These are phyloP conservation scores for Coniochaeta sp. DNA, from an alignment of 2,329 filamentous ascomycete genomes.

Conservation along the genomic window DNA sequence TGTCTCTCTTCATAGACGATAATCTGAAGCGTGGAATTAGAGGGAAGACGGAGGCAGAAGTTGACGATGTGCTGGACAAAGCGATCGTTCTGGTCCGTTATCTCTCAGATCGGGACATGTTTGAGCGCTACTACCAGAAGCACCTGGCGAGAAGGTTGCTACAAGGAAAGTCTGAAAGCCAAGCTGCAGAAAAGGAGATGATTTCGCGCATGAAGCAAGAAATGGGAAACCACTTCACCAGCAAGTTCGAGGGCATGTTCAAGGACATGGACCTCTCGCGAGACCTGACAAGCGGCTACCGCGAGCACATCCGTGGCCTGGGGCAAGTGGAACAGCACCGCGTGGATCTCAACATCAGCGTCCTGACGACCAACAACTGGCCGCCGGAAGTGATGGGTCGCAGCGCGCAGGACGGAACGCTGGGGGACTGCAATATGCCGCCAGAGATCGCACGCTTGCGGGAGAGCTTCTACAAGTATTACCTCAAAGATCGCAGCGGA, in stretches of 20 bases:
- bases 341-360: slow-evolving; percentile 74
- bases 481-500: slow-evolving; percentile 79
- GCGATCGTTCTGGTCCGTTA: slow-evolving; percentile 84
- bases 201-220: slow-evolving; percentile 96
- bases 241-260: slow-evolving; percentile 95
- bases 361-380: slow-evolving; percentile 93
- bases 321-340: slow-evolving; percentile 48
- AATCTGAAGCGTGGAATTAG: slow-evolving; percentile 91
- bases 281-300: slow-evolving; percentile 74
- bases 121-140: slow-evolving; percentile 97
- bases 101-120: slow-evolving; percentile 85
- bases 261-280: slow-evolving; percentile 87
- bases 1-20: slow-evolving; percentile 95
- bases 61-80: slow-evolving; percentile 79
- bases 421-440: slow-evolving; percentile 63
- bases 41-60: slow-evolving; percentile 82
- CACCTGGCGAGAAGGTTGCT: slow-evolving; percentile 83
- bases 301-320: slow-evolving; percentile 51
- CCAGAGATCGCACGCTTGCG: slow-evolving; percentile 66
- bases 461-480: slow-evolving; percentile 82
- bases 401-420: slow-evolving; percentile 38
- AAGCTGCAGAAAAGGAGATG: slow-evolving; percentile 91
- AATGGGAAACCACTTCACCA: slow-evolving; percentile 87
- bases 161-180: slow-evolving; percentile 82
- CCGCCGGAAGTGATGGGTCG: slow-evolving; percentile 79